These are phyloP conservation scores for Grosmannia huntii DNA, from an alignment of 2,329 filamentous ascomycete species.

Conservation along the genomic window DNA sequence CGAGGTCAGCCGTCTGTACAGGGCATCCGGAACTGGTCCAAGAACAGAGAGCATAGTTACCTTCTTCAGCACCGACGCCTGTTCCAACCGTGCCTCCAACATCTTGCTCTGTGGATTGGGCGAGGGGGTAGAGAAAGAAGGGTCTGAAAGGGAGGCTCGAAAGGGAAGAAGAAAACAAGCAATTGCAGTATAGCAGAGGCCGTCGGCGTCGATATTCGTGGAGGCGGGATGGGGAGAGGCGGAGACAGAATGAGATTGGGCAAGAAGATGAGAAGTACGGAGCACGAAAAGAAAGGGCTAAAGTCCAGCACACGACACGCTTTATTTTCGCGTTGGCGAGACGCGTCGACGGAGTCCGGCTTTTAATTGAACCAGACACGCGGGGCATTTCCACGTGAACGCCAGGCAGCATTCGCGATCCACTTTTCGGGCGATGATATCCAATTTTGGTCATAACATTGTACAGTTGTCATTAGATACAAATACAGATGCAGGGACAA, in stretches of 20 bases:
- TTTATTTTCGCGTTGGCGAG: conserved; percentile 10
- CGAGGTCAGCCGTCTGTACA: not conserved
- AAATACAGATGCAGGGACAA: not conserved
- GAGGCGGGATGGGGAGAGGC: too few species aligned
- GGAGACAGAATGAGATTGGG: not conserved
- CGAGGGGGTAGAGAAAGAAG: not conserved
- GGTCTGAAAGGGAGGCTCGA: not conserved
- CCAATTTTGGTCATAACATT: not conserved
- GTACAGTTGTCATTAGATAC: not conserved
- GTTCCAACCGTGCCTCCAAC: conserved; percentile 96
- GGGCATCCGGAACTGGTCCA: too few species aligned
- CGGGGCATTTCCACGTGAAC: conserved; percentile 9
- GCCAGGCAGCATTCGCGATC: not conserved
- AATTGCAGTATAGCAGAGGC: not conserved
- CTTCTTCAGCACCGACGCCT: conserved; percentile 92
- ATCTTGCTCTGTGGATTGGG: conserved; percentile 32
- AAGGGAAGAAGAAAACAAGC: not conserved
- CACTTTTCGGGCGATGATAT: not conserved
- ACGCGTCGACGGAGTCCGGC: conserved; percentile 9
- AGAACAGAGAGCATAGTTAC: conserved; percentile 31
- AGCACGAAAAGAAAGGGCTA: not conserved
- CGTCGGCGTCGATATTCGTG: not conserved
- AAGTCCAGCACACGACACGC: conserved; percentile 8
- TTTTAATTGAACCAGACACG: conserved; percentile 13
- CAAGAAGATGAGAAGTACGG: not conserved